A percentile compares a stretch with the other conserved stretches of the same genome.
These are phyloP conservation scores for Chalciporus pseudorubinellus DNA, from an alignment of 768 basidiomycete genomes.

Conservation along the genomic window DNA sequence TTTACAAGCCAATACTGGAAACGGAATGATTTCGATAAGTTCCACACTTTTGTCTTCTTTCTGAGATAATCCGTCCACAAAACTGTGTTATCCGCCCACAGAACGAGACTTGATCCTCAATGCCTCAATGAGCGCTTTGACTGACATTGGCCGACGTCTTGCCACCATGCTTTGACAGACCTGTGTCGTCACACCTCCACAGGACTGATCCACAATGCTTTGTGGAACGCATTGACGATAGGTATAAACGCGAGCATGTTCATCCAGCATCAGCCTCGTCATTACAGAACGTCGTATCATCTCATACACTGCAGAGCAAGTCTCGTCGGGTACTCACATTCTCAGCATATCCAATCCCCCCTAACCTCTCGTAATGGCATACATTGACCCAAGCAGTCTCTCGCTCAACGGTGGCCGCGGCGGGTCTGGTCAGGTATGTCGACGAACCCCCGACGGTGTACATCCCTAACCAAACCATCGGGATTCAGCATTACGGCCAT, in stretches of 20 bases:
- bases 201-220: background rate
- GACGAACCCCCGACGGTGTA: too few relatives aligned
- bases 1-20: too few relatives aligned
- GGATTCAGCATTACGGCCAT: too few relatives aligned
- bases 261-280: background rate
- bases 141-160: too few relatives aligned
- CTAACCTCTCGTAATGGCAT: slow-evolving; percentile 3
- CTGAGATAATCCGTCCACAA: too few relatives aligned
- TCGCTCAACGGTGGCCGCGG: slow-evolving; percentile 6
- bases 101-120: too few relatives aligned
- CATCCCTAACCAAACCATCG: too few relatives aligned
- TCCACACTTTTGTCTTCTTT: too few relatives aligned
- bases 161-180: too few relatives aligned
- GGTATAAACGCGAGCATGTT: slow-evolving; percentile 2
- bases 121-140: too few relatives aligned
- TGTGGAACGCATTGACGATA: background rate
- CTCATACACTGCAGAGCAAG: slow-evolving; percentile 1
- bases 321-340: background rate
- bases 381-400: slow-evolving; percentile 4
- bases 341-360: background rate
- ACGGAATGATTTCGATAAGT: too few relatives aligned
- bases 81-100: too few relatives aligned
- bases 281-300: background rate
- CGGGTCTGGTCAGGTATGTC: slow-evolving; percentile 6
- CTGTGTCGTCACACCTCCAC: slow-evolving; percentile 1